Evolutionary conservation across 768 basidiomycete species (phyloP), one percentile per base, ranked within the genome.

Genomic region (Sutorius australiensis): DNA sequence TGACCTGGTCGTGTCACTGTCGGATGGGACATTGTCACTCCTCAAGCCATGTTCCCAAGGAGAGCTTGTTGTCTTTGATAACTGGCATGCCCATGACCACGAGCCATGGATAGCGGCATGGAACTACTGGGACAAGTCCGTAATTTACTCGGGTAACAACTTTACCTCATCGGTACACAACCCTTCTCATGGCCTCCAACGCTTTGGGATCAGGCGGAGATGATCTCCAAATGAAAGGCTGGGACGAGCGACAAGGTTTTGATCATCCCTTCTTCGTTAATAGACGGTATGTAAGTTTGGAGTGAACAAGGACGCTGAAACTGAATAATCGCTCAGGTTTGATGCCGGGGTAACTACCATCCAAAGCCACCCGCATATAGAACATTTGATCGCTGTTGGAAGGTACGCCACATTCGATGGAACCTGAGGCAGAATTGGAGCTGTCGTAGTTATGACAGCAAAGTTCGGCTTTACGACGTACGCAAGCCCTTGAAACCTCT

Each of bases 41-140:
- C 71, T 89, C 21, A 74, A 65, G 33, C 77, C 79, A 11, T 70
- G 70, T n/a, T 74, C 80, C 6, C 70, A 74, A 1, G 64, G 70
- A 0, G 72, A 75, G 13, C 66, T 89, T 27, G 48, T 63, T 0
- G 66, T 86, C 3, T 72, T 73, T 5, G 70, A 80, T 24, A 77
- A 76, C 2, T 98, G 94, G 94, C 75, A 82, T 53, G 95, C 91
- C 1, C 97, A 98, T 61, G 91, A 94, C 52, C 84, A 85, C 61
- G 97, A 99, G 65, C 89, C 95, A 0, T 99, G 97, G 97, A 82
- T 92, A 45, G 84, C 88, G 1, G 84, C 89, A 1, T 98, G 92
- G 86, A 81, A 98, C 62, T 85, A 87, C 58, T 95, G 92, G 89
- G 74, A 94, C 54, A 73, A 76, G 1, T 82, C 84, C 61, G 68